Conservation (phyloP, 257 asterid species). For the Haberlea rhodopensis region DNA sequence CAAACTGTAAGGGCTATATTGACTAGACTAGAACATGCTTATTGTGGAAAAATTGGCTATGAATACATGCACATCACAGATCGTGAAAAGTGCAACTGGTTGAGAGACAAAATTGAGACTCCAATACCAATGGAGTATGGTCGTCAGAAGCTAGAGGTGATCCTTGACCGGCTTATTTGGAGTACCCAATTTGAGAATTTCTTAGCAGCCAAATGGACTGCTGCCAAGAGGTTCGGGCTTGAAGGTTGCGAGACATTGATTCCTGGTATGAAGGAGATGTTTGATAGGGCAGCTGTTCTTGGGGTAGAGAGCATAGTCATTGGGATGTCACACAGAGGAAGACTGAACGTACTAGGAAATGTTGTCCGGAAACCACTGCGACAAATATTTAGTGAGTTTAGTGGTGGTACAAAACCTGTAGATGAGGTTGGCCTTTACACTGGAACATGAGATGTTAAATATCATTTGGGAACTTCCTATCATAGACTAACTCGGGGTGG, state of each 20-base stretch:
- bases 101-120: no score
- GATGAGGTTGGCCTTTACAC: conserved; percentile 88
- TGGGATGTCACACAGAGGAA: conserved; percentile 98
- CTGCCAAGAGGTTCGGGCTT: conserved; percentile 94
- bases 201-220: conserved; percentile 94
- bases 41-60: conserved; percentile 85
- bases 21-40: no score
- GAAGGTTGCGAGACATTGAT: conserved; percentile 98
- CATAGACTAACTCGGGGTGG: conserved; percentile 97
- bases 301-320: conserved; percentile 96
- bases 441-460: conserved; percentile 98
- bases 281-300: conserved; percentile 93
- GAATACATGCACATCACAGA: conserved; percentile 98
- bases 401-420: conserved; percentile 83
- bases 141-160: conserved; percentile 80
- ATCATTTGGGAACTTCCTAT: conserved; percentile 94
- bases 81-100: conserved; percentile 83
- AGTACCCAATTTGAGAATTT: no score
- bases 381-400: conserved; percentile 89
- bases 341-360: no score
- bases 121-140: conserved; percentile 59
- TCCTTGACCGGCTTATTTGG: conserved; percentile 88
- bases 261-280: conserved; percentile 99
- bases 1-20: no score
- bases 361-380: no score